Evolutionary conservation across 106 monocot species (phyloP), one percentile per base, ranked within the genome.

Genomic region (Posidonia australis): DNA sequence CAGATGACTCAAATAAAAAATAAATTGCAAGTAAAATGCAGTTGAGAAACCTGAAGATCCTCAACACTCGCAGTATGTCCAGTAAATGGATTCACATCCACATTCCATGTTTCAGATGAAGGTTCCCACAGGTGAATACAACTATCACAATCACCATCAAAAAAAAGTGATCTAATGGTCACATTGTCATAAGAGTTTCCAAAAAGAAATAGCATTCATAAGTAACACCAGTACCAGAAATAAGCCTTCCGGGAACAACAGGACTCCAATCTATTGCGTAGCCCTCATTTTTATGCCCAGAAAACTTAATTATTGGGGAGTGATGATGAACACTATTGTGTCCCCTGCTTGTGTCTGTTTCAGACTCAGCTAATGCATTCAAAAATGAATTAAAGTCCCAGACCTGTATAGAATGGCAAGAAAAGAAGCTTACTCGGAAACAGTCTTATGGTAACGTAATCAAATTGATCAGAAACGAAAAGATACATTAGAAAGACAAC

Each of bases 231-330:
- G 28, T 77, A 96, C 94, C 94, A 71, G 94, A 80, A 46, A 90
- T 78, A 60, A 96, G 90, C 66, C 94, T 83, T 66, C 94, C 94
- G 69, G 90, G 71, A 74, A 90, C 82, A 74, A 87, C 61, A 53
- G 90, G 84, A 82, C 84, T 96, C 94, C 94, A 96, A 58, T 96
- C 94, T 66, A 96, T 84, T 46, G 84, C 86, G 82, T 77, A 96
- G 22, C 94, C 94, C 78, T 96, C 94, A 67, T 78, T 71, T 70
- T 80, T 84, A 73, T 90, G 86, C 13, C 86, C 89, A 65, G 65
- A 70, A 80, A 87, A 90, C 20, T 78, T 86, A 48, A 82, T 52
- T 60, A 96, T 11, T 12, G 90, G 90, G 59, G 77, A 73, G 51
- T 73, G 73, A 48, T 44, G 56, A n/a, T 78, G 54, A 55, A 96